Conservation (phyloP, 2,329 filamentous ascomycete genomes). For the Cordyceps pruinosa region DNA sequence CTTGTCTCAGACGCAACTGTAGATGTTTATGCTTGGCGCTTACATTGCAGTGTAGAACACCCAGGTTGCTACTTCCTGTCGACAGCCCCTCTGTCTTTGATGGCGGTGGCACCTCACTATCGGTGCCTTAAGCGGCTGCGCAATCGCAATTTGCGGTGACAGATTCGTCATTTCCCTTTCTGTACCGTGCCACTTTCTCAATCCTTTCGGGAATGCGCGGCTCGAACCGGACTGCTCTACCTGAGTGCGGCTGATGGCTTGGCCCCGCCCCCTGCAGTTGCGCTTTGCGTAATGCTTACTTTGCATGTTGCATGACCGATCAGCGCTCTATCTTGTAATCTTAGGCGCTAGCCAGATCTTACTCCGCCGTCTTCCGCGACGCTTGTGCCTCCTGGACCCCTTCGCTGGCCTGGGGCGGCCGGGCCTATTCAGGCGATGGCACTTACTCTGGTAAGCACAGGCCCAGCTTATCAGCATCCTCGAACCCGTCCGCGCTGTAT, state of each 20-base stretch:
- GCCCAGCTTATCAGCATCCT: background rate
- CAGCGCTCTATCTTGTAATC: background rate
- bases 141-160: background rate
- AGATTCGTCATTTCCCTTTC: too few species aligned
- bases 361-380: too few species aligned
- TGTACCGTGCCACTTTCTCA: too few species aligned
- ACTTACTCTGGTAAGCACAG: background rate
- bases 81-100: background rate
- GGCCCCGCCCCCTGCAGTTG: background rate
- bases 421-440: too few species aligned
- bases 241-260: background rate
- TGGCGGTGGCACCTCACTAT: background rate
- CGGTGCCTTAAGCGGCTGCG: background rate
- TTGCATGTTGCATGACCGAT: conserved; percentile 4
- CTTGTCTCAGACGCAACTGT: background rate
- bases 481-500: background rate
- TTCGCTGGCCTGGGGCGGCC: background rate
- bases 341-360: background rate
- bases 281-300: background rate
- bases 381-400: too few species aligned
- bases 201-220: background rate
- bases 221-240: background rate
- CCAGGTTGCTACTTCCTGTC: background rate
- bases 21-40: background rate
- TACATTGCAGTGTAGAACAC: background rate